Percentiles rank a stretch among this genome's conserved stretches.
These are phyloP conservation scores for Leonotis leonurus DNA, from an alignment of 257 asterid genomes.

Conservation along the genomic window DNA sequence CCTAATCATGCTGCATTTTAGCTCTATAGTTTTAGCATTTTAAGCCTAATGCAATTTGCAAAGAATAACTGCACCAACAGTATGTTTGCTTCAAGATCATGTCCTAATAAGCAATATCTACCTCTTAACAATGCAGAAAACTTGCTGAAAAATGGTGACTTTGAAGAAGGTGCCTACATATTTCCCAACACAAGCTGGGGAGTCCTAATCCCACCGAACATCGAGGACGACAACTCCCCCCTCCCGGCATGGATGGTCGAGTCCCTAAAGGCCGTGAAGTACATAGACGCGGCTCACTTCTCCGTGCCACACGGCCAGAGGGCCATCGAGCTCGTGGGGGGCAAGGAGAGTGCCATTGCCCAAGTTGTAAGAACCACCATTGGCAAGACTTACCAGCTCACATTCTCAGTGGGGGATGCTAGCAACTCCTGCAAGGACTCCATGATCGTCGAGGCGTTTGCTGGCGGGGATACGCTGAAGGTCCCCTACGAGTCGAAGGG, in stretches of 20 bases:
- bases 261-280: slow-evolving; percentile 83
- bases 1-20: too few relatives aligned
- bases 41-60: too few relatives aligned
- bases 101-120: too few relatives aligned
- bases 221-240: slow-evolving; percentile 88
- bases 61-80: too few relatives aligned
- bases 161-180: slow-evolving; percentile 89
- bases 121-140: too few relatives aligned
- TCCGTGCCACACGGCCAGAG: slow-evolving; percentile 76
- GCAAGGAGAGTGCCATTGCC: slow-evolving; percentile 92
- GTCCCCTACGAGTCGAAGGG: slow-evolving; percentile 82
- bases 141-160: slow-evolving; percentile 73
- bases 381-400: slow-evolving; percentile 64
- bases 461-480: slow-evolving; percentile 63
- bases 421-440: slow-evolving; percentile 85
- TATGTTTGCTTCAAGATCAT: too few relatives aligned
- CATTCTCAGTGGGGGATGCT: slow-evolving; percentile 84
- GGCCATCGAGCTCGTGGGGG: slow-evolving; percentile 86
- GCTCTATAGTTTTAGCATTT: too few relatives aligned
- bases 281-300: slow-evolving; percentile 78
- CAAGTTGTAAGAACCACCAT: slow-evolving; percentile 58
- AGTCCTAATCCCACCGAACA: slow-evolving; percentile 81
- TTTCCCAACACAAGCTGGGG: slow-evolving; percentile 93
- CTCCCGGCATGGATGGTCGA: slow-evolving; percentile 98
- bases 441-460: slow-evolving; percentile 90